Percentiles rank a stretch among this genome's conserved stretches.
Conservation (phyloP, 805 yeast species). For the Yarrowia sp. region DNA sequence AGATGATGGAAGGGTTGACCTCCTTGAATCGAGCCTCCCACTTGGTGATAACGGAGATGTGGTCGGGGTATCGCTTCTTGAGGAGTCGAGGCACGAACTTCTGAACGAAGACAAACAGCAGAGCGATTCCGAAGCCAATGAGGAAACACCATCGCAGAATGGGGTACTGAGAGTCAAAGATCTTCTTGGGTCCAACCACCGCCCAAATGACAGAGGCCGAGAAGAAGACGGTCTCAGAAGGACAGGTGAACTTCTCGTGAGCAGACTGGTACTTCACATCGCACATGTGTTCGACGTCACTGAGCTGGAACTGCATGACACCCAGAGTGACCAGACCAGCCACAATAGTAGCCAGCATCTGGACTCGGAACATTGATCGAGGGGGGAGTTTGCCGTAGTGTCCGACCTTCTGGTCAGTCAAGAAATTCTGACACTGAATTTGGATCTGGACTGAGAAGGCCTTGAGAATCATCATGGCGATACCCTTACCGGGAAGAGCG, state of each 20-base stretch:
- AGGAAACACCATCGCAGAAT: conserved; percentile 43
- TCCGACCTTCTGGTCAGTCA: conserved; percentile 64
- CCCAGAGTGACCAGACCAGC: conserved; percentile 48
- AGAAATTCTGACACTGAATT: conserved; percentile 65
- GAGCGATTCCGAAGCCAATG: conserved; percentile 45
- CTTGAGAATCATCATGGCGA: conserved; percentile 61
- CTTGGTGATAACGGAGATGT: background rate
- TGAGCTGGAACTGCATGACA: conserved; percentile 49
- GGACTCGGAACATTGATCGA: conserved; percentile 59
- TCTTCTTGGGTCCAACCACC: conserved; percentile 57
- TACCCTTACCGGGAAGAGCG: conserved; percentile 66
- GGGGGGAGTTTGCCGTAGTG: conserved; percentile 69
- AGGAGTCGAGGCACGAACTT: conserved; percentile 41
- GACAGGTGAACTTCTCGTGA: conserved; percentile 48
- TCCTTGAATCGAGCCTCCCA: conserved; percentile 18
- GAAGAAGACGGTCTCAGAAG: conserved; percentile 55
- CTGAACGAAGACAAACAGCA: conserved; percentile 23
- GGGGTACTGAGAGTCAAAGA: conserved; percentile 50
- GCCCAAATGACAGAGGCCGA: conserved; percentile 58
- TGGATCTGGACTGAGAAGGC: conserved; percentile 56
- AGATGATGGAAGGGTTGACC: conserved; percentile 16
- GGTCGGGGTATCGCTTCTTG: conserved; percentile 14
- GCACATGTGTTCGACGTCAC: conserved; percentile 47
- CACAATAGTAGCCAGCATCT: conserved; percentile 55
- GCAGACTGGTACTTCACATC: conserved; percentile 32